Evolutionary conservation across 2,329 filamentous ascomycete species (phyloP).

Genomic region (Nigrospora sphaerica): DNA sequence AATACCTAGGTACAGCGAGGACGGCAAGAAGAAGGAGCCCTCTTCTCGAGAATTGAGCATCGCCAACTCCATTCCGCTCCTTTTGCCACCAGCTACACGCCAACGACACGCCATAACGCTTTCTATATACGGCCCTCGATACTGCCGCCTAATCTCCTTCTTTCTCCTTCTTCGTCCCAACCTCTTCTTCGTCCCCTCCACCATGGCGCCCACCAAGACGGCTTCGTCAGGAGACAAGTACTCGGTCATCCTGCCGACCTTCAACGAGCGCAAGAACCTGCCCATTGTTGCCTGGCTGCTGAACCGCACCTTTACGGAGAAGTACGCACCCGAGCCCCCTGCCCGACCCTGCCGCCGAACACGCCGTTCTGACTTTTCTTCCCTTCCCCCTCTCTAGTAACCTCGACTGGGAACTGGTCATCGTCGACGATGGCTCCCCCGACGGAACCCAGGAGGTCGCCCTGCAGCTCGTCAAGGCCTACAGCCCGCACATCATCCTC

Average conservation of each 20-base stretch:
- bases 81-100: constrained; percentile 9
- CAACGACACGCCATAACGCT: not conserved
- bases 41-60: not conserved
- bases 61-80: constrained; percentile 19
- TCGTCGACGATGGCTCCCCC: constrained; percentile 96
- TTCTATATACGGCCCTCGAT: too few relatives aligned
- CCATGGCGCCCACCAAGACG: constrained; percentile 41
- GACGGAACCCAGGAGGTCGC: constrained; percentile 92
- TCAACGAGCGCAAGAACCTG: constrained; percentile 96
- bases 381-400: constrained; percentile 46
- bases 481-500: constrained; percentile 71
- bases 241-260: constrained; percentile 94
- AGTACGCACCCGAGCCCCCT: constrained; percentile 46
- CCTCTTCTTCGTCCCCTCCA: not conserved
- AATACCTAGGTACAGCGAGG: too few relatives aligned
- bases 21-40: too few relatives aligned
- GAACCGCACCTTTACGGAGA: constrained; percentile 82
- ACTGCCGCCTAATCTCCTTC: not conserved
- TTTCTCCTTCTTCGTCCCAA: not conserved
- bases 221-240: constrained; percentile 62
- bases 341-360: too few relatives aligned
- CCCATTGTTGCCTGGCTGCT: constrained; percentile 94
- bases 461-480: constrained; percentile 81
- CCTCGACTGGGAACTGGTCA: constrained; percentile 93
- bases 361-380: not conserved